These are phyloP conservation scores for Stromatinia cepivora DNA, from an alignment of 2,329 filamentous ascomycete species.

Conservation along the genomic window DNA sequence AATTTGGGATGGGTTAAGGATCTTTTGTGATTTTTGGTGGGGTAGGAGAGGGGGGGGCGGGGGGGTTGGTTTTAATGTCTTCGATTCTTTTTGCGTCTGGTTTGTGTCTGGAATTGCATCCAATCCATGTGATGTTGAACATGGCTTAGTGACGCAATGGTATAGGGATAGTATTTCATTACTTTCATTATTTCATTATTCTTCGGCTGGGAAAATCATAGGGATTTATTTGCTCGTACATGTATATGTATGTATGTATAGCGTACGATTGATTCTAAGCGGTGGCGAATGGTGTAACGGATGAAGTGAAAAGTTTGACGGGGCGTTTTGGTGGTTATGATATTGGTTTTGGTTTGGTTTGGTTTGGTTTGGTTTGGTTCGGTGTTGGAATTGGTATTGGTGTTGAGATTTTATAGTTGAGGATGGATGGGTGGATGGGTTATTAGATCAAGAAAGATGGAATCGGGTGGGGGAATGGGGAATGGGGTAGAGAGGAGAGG, in stretches of 20 bases:
- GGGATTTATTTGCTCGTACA: background rate
- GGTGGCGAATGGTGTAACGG: constrained; percentile 12
- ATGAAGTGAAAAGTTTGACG: background rate
- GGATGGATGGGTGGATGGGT: background rate
- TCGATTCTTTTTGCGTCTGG: background rate
- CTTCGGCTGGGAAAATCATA: background rate
- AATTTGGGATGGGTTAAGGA: constrained; percentile 41
- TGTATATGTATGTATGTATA: background rate
- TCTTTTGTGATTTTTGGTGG: constrained; percentile 29
- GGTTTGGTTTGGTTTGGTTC: too few relatives aligned
- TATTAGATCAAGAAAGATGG: background rate
- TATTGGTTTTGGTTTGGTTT: background rate
- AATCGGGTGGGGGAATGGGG: background rate
- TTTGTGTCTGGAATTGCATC: background rate
- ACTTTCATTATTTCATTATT: too few relatives aligned
- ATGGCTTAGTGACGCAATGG: background rate
- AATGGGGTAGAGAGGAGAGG: background rate
- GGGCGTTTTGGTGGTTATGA: background rate
- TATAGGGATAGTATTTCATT: background rate
- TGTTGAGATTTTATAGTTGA: background rate
- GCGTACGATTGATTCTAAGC: background rate
- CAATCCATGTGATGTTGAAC: too few relatives aligned
- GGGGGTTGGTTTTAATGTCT: too few relatives aligned
- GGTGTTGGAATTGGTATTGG: background rate
- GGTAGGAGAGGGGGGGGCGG: too few relatives aligned